Percentiles rank a stretch among this genome's conserved stretches.
These are phyloP conservation scores for Stereum hirsutum DNA, from an alignment of 1,284 basidiomycete species.

Conservation along the genomic window DNA sequence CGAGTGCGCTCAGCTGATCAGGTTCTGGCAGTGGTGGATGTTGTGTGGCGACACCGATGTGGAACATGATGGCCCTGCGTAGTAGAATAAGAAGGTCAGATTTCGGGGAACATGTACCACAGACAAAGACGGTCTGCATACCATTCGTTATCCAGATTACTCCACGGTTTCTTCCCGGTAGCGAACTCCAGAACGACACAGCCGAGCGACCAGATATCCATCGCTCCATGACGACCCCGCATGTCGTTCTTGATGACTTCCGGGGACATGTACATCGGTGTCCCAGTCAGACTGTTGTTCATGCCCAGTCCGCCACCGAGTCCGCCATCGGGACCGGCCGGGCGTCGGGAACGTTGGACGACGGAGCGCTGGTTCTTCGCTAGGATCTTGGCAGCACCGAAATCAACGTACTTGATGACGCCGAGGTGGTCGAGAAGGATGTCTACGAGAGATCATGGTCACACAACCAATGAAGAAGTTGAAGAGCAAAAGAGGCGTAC, in stretches of 20 bases:
- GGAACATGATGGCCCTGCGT: slow-evolving; percentile 99
- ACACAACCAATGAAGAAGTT: neutral
- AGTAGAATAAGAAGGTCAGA: slow-evolving; percentile 5
- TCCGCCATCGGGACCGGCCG: slow-evolving; percentile 21
- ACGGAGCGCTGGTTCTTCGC: slow-evolving; percentile 90
- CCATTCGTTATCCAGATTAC: slow-evolving; percentile 99
- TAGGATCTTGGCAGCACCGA: slow-evolving; percentile 96
- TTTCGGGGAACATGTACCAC: neutral
- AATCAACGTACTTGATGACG: slow-evolving; percentile 97
- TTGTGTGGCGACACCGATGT: slow-evolving; percentile 95
- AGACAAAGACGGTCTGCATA: slow-evolving; percentile 25
- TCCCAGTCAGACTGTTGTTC: slow-evolving; percentile 90
- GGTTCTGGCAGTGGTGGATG: slow-evolving; percentile 93
- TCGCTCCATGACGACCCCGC: slow-evolving; percentile 86
- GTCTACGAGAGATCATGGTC: slow-evolving; percentile 39
- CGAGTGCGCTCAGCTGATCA: slow-evolving; percentile 80
- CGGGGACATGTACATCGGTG: slow-evolving; percentile 99
- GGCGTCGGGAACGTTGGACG: slow-evolving; percentile 55
- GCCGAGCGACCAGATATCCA: slow-evolving; percentile 97
- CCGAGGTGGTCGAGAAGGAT: slow-evolving; percentile 92
- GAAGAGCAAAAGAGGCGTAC: slow-evolving; percentile 41
- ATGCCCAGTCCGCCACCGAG: slow-evolving; percentile 37
- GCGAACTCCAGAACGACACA: slow-evolving; percentile 96
- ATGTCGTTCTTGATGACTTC: slow-evolving; percentile 95
- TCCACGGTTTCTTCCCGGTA: slow-evolving; percentile 97